Percentiles rank a stretch among this genome's conserved stretches.
Evolutionary conservation across 805 yeast species (phyloP).

Genomic region (Candida ovalis): DNA sequence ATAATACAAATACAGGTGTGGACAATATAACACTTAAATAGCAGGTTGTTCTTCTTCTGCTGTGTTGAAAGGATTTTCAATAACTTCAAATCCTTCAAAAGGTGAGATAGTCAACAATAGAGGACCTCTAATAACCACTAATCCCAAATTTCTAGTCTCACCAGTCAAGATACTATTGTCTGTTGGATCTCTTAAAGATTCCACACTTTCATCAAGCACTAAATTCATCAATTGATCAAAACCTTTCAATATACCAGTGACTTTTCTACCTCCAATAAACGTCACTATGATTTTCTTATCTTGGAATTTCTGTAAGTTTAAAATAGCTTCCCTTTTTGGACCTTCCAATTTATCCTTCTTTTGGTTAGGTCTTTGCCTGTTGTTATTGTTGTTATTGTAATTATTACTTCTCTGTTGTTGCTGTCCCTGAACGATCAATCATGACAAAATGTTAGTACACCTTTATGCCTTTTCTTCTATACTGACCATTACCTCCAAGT

Average conservation of each 20-base stretch:
- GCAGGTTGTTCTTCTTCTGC: slow-evolving; percentile 7
- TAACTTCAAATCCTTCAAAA: slow-evolving; percentile 63
- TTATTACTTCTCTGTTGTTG: slow-evolving; percentile 8
- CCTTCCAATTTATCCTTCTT: slow-evolving; percentile 44
- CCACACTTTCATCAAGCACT: slow-evolving; percentile 68
- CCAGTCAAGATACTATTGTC: slow-evolving; percentile 50
- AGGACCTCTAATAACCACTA: slow-evolving; percentile 85
- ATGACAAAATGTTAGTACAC: background rate
- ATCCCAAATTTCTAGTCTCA: slow-evolving; percentile 66
- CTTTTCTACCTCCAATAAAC: slow-evolving; percentile 76
- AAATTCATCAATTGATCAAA: slow-evolving; percentile 77
- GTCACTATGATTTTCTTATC: slow-evolving; percentile 73
- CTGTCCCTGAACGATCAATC: slow-evolving; percentile 1
- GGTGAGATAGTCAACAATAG: slow-evolving; percentile 71
- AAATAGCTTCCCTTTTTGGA: slow-evolving; percentile 88
- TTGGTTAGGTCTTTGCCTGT: slow-evolving; percentile 8
- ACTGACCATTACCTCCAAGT: background rate
- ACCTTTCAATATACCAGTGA: slow-evolving; percentile 80
- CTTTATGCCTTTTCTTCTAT: too few relatives aligned
- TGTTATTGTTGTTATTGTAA: slow-evolving; percentile 2
- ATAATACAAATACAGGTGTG: background rate
- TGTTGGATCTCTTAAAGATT: slow-evolving; percentile 61
- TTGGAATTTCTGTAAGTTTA: slow-evolving; percentile 72
- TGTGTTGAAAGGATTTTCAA: slow-evolving; percentile 61
- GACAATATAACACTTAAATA: slow-evolving; percentile 1